A percentile compares a stretch with the other conserved stretches of the same genome.
Evolutionary conservation across 345 rosid species (phyloP).

Genomic region (Salix caprea): DNA sequence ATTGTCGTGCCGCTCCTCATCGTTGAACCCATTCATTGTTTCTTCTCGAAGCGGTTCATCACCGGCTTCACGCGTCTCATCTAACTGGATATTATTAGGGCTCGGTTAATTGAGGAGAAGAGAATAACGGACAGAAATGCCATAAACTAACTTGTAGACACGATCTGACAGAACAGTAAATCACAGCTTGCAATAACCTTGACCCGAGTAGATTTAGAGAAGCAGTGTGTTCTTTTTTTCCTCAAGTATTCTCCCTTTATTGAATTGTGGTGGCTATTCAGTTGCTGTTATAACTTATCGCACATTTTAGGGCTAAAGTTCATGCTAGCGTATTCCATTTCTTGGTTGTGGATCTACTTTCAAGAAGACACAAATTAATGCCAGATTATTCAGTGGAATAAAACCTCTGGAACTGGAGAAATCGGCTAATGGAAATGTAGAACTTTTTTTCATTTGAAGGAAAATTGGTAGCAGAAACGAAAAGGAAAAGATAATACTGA

Average conservation of each 20-base stretch:
- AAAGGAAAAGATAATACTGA: background rate
- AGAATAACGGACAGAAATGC: background rate
- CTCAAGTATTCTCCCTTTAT: background rate
- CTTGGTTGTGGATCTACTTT: background rate
- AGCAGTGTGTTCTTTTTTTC: background rate
- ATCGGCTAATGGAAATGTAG: background rate
- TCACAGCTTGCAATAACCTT: background rate
- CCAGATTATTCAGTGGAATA: background rate
- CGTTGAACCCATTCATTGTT: background rate
- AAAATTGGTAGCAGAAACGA: background rate
- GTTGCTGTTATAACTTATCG: background rate
- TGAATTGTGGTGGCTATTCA: background rate
- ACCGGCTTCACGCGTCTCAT: constrained; percentile 28
- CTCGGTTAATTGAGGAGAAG: constrained; percentile 4
- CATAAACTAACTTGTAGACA: background rate
- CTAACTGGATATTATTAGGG: constrained; percentile 32
- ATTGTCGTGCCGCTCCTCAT: constrained; percentile 12
- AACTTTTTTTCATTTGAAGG: constrained; percentile 7
- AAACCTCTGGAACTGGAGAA: constrained; percentile 5
- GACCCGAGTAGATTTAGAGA: background rate
- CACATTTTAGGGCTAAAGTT: background rate
- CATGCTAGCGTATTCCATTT: background rate
- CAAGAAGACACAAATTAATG: constrained; percentile 22
- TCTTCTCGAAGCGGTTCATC: constrained; percentile 10
- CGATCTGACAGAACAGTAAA: background rate